phyloP scores from a whole-genome alignment of 345 rosid genomes.

The Sonneratia caseolaris region DNA sequence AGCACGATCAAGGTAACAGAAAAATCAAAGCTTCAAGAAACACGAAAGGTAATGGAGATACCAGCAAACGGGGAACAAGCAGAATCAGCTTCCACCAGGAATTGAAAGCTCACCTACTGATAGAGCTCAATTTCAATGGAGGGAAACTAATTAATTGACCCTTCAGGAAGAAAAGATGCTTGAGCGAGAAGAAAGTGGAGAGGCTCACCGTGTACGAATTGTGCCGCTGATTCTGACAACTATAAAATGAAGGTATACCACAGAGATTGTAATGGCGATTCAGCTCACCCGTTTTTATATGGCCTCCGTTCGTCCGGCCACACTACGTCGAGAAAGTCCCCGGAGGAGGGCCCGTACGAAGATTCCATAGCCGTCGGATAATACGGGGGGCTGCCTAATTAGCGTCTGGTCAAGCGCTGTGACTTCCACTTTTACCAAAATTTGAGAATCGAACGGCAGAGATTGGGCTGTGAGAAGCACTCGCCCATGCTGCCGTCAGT shows the following conservation, averaged over 20 bases:
- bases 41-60: neutral
- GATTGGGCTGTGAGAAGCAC: neutral
- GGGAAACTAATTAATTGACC: neutral
- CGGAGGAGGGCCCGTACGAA: neutral
- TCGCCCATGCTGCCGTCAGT: slow-evolving; percentile 2
- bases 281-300: slow-evolving; percentile 8
- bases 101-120: slow-evolving; percentile 1
- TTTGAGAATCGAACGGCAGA: slow-evolving; percentile 1
- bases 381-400: neutral
- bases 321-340: neutral
- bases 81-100: neutral
- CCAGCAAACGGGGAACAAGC: neutral
- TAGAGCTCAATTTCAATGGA: neutral
- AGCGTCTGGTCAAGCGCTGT: neutral
- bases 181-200: neutral
- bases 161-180: neutral
- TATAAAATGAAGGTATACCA: neutral
- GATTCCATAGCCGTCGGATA: neutral
- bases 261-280: neutral
- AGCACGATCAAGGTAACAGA: neutral
- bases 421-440: neutral
- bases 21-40: neutral
- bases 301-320: neutral
- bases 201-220: neutral
- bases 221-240: neutral